Evolutionary conservation across 257 asterid genomes (phyloP).

Genomic region (Solanum sejunctum): DNA sequence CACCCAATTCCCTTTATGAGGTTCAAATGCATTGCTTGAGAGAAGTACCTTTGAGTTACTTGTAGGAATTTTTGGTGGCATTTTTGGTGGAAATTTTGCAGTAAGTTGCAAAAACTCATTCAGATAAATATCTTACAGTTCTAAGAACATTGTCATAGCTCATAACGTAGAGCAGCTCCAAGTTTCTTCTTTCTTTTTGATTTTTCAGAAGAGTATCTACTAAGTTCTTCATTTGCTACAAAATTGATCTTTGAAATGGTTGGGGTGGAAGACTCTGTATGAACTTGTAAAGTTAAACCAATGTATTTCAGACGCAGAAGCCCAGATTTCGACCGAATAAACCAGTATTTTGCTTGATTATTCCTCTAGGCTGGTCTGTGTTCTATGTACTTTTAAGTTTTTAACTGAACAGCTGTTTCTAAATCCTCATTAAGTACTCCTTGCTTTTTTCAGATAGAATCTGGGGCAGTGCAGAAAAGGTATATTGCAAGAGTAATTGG

Average conservation of each 20-base stretch:
- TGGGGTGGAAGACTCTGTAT: not conserved
- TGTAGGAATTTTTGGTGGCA: not conserved
- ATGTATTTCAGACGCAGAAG: not conserved
- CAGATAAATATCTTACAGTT: not conserved
- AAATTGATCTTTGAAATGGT: not conserved
- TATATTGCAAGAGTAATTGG: slow-evolving; percentile 85
- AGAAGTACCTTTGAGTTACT: not conserved
- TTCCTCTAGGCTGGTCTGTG: not conserved
- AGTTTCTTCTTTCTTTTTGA: not conserved
- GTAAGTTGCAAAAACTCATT: not conserved
- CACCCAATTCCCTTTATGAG: not conserved
- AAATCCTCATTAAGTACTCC: not conserved
- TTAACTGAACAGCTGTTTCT: not conserved
- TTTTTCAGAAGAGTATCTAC: not conserved
- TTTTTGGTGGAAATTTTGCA: not conserved
- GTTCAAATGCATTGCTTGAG: not conserved
- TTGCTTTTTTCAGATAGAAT: slow-evolving; percentile 52
- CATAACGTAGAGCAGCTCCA: not conserved
- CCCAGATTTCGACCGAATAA: not conserved
- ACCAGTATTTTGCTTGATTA: not conserved
- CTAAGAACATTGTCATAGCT: not conserved
- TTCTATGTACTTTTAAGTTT: not conserved
- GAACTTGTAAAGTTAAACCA: not conserved
- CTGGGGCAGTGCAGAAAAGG: slow-evolving; percentile 74
- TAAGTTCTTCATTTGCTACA: not conserved